These are phyloP conservation scores for Rhizophagus clarus DNA, from an alignment of 192 early-diverging fungal species.

Conservation along the genomic window DNA sequence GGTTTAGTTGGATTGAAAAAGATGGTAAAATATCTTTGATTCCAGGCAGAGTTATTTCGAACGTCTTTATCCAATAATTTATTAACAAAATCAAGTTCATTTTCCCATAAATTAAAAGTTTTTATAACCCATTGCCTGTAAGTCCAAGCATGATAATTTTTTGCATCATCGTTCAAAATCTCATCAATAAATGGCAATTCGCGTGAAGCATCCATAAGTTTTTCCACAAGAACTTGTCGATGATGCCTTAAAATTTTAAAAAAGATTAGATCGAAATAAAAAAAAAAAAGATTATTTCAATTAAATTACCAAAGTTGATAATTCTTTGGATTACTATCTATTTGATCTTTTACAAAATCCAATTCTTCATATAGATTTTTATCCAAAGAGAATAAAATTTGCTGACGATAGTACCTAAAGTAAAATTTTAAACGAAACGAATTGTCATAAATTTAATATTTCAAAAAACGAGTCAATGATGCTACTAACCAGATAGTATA, in stretches of 20 bases:
- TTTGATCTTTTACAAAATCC: constrained; percentile 72
- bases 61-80: constrained; percentile 77
- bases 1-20: constrained; percentile 41
- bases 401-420: constrained; percentile 81
- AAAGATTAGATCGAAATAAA: not conserved
- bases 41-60: constrained; percentile 99
- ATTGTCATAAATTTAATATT: not conserved
- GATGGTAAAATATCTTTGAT: constrained; percentile 87
- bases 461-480: not conserved
- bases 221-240: constrained; percentile 72
- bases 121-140: constrained; percentile 94
- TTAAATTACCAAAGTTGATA: constrained; percentile 88
- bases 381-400: constrained; percentile 69
- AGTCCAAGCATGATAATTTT: constrained; percentile 99
- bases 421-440: not conserved
- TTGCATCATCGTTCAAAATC: constrained; percentile 79
- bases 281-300: not conserved
- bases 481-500: constrained; percentile 87
- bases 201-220: constrained; percentile 48
- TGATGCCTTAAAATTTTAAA: constrained; percentile 65
- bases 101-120: constrained; percentile 75
- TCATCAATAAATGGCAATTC: constrained; percentile 77
- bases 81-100: constrained; percentile 77
- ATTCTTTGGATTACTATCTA: constrained; percentile 81
- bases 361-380: constrained; percentile 73